Evolutionary conservation across 192 early-diverging fungal genomes (phyloP).

Genomic region (Gonapodya prolifera): DNA sequence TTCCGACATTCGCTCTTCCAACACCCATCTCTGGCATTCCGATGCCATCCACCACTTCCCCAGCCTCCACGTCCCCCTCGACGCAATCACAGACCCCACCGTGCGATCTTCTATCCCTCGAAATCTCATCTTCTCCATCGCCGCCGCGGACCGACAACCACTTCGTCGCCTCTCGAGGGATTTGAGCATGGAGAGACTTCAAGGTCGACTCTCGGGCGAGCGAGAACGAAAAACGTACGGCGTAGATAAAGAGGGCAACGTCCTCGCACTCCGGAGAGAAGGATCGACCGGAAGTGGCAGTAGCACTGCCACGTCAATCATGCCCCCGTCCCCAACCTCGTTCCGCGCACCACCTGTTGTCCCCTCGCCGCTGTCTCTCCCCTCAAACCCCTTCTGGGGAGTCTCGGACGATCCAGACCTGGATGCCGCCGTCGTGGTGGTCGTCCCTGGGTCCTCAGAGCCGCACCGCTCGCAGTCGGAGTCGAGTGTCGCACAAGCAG

Average conservation of each 20-base stretch:
- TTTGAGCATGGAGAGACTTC: not conserved
- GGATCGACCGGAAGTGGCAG: not conserved
- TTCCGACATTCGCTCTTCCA: not conserved
- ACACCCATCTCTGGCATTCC: not conserved
- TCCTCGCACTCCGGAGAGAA: not conserved
- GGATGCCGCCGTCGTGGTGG: not conserved
- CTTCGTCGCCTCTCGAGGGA: not conserved
- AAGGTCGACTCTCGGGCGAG: not conserved
- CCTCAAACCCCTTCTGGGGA: not conserved
- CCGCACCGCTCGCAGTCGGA: not conserved
- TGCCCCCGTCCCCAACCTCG: not conserved
- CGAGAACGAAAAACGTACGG: not conserved
- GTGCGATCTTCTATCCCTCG: not conserved
- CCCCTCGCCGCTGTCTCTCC: not conserved
- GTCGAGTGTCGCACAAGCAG: not conserved
- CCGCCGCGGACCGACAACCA: not conserved
- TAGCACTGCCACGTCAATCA: not conserved
- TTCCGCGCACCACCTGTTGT: not conserved
- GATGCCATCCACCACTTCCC: not conserved
- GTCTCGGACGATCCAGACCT: not conserved
- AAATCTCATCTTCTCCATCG: not conserved
- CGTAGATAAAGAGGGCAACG: not conserved
- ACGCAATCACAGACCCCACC: not conserved
- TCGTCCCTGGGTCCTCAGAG: not conserved
- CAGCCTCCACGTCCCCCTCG: not conserved